These are phyloP conservation scores for Niebla homalea DNA, from an alignment of 495 filamentous ascomycete genomes.

Conservation along the genomic window DNA sequence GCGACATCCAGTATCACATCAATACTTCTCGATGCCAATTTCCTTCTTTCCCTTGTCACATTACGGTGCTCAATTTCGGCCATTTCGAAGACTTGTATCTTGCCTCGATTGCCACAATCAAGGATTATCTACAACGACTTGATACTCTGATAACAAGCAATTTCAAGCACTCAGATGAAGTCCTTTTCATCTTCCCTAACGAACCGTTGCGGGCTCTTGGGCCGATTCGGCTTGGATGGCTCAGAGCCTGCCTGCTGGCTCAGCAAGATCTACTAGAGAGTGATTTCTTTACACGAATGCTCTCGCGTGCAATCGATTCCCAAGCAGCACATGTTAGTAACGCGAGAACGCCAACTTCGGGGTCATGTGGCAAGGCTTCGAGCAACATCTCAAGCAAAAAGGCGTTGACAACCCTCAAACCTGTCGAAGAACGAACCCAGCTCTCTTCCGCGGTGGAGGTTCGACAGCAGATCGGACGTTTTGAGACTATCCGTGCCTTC, in stretches of 20 bases:
- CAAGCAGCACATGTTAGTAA: too few species aligned
- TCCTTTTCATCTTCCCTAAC: constrained; percentile 6
- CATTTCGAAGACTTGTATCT: constrained; percentile 17
- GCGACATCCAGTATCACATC: constrained; percentile 12
- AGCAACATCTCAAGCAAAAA: too few species aligned
- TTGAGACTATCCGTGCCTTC: constrained; percentile 8
- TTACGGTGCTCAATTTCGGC: constrained; percentile 8
- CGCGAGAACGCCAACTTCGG: too few species aligned
- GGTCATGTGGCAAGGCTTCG: too few species aligned
- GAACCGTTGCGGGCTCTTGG: constrained; percentile 2
- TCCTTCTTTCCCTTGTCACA: not conserved
- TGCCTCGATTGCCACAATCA: constrained; percentile 15
- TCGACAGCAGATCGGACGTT: not conserved
- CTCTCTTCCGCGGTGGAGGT: too few species aligned
- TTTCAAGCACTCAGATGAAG: constrained; percentile 10
- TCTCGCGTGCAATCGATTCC: too few species aligned
- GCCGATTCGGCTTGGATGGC: constrained; percentile 5
- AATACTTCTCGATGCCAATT: constrained; percentile 2
- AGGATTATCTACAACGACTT: constrained; percentile 8
- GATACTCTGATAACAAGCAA: constrained; percentile 9
- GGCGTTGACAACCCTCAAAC: too few species aligned
- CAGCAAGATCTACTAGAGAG: constrained; percentile 9
- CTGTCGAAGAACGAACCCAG: not conserved
- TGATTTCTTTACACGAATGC: too few species aligned
- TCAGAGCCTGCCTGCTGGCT: constrained; percentile 4